Percentiles rank a stretch among this genome's conserved stretches.
Conservation (phyloP, 2,329 filamentous ascomycete genomes). For the Stagonosporopsis vannaccii region DNA sequence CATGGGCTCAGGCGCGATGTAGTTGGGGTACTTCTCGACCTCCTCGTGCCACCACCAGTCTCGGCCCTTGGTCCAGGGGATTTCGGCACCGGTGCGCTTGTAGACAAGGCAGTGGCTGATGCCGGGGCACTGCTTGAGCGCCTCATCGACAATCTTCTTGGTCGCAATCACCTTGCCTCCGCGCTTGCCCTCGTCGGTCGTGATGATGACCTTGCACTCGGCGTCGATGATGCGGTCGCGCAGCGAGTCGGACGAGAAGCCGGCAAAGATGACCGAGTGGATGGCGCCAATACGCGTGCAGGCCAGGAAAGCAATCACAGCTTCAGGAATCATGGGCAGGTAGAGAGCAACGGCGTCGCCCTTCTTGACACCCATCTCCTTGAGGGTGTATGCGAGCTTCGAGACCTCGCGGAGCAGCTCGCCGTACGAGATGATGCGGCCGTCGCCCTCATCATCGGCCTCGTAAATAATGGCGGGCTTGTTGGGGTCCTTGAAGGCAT, state of each 20-base stretch:
- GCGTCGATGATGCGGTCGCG: conserved; percentile 94
- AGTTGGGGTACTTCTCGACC: conserved; percentile 93
- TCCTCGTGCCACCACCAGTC: conserved; percentile 99
- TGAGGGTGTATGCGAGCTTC: conserved; percentile 83
- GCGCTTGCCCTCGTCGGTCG: conserved; percentile 95
- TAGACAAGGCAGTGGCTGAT: conserved; percentile 87
- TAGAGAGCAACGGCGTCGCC: conserved; percentile 98
- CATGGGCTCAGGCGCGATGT: conserved; percentile 88
- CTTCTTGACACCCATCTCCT: conserved; percentile 95
- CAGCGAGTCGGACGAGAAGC: conserved; percentile 95
- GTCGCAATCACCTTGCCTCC: conserved; percentile 97
- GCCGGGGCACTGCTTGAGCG: conserved; percentile 92
- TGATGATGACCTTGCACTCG: conserved; percentile 91
- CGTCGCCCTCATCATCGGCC: conserved; percentile 87
- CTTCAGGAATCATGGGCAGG: conserved; percentile 98
- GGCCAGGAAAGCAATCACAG: conserved; percentile 87
- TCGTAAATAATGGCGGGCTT: conserved; percentile 98
- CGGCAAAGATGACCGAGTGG: conserved; percentile 97
- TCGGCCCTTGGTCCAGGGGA: conserved; percentile 87
- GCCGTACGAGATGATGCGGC: conserved; percentile 88
- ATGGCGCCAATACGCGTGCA: conserved; percentile 92
- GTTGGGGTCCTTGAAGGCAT: conserved; percentile 93
- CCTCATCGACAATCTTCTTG: conserved; percentile 99
- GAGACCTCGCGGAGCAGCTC: conserved; percentile 94
- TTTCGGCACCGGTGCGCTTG: conserved; percentile 92